Base-by-base conservation (phyloP, 2,329 filamentous ascomycete species). In the Phyllosticta citrichinensis region DNA sequence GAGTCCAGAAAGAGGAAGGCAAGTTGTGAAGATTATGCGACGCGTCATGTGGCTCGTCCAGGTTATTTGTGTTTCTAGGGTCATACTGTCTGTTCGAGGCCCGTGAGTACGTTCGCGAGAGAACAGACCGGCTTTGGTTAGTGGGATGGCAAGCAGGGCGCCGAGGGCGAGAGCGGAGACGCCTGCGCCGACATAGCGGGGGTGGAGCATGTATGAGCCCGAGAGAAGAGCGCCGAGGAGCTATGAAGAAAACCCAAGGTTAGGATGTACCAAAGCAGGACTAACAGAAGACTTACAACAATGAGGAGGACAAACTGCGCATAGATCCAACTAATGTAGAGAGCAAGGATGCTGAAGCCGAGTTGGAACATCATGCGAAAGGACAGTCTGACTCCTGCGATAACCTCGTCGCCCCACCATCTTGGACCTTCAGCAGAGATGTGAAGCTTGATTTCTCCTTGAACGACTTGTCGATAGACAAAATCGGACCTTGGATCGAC, bases 301-400 rank as follows among this genome's bases (percentile, higher is more conserved):
- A 91, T 88, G 62, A 90, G 79, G 60, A 92, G 76, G 5, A 89
- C 86, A 2, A 90, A 80, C 67, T 91, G 86, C 2, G 86, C 87
- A 70, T 91, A 90, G 54, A 91, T 88, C 88, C 88, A 92, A 6
- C 82, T 58, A 14, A 86, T 77, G 71, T 92, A 92, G n/a, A 88
- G 63, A 1, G 87, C 81, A 68, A 92, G 77, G 30, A 90, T 74
- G n/a, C 84, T 73, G 69, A 91, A 92, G 0, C 88, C 88, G 3
- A 86, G 82, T 69, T 92, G 88, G 47, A 81, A 81, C 57, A 90
- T 76, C 88, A 92, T 91, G 67, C 86, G 83, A 20, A 82, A 70
- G 55, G 82, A 85, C 53, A 93, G 77, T 19, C 83, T 76, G 20
- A 88, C 68, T 10, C 88, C 89, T 53, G 89, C 87, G 71, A 84